These are phyloP conservation scores for Eremothecium sinecaudum DNA, from an alignment of 1,139 yeast species.

Conservation along the genomic window DNA sequence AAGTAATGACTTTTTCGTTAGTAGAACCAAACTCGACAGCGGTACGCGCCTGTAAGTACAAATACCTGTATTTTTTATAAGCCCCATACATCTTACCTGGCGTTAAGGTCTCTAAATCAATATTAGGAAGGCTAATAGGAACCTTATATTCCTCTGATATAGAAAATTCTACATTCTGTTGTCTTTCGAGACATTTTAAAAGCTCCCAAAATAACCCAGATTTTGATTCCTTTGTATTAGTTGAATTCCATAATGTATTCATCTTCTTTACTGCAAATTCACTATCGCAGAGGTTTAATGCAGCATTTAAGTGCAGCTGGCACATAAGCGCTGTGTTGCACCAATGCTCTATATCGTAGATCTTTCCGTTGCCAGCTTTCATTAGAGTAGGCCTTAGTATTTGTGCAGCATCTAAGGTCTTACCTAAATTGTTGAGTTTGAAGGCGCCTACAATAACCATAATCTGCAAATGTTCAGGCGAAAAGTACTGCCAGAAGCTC, in stretches of 20 bases:
- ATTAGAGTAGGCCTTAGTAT: conserved; percentile 13
- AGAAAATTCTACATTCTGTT: conserved; percentile 13
- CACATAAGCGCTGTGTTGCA: conserved; percentile 24
- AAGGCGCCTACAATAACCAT: conserved; percentile 27
- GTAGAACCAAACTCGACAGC: conserved; percentile 22
- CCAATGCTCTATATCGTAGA: conserved; percentile 23
- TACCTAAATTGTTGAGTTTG: conserved; percentile 19
- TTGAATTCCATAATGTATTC: conserved; percentile 17
- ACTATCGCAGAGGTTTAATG: conserved; percentile 13
- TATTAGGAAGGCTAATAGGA: conserved; percentile 12
- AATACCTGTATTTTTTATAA: conserved; percentile 14
- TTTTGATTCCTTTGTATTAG: conserved; percentile 13
- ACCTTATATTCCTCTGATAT: conserved; percentile 3
- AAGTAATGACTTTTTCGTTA: conserved; percentile 17
- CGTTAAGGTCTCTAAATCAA: conserved; percentile 11
- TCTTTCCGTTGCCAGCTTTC: conserved; percentile 14
- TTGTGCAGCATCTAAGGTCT: conserved; percentile 18
- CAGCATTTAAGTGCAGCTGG: conserved; percentile 21
- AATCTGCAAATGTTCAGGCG: conserved; percentile 26
- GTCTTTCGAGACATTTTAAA: conserved; percentile 15
- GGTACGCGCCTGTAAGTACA: conserved; percentile 22
- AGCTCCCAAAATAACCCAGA: conserved; percentile 22
- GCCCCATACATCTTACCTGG: conserved; percentile 15
- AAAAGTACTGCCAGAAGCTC: conserved; percentile 24
- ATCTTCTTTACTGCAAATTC: conserved; percentile 17